These are phyloP conservation scores for Trichosporon ovoides DNA, from an alignment of 1,284 basidiomycete genomes.

Conservation along the genomic window DNA sequence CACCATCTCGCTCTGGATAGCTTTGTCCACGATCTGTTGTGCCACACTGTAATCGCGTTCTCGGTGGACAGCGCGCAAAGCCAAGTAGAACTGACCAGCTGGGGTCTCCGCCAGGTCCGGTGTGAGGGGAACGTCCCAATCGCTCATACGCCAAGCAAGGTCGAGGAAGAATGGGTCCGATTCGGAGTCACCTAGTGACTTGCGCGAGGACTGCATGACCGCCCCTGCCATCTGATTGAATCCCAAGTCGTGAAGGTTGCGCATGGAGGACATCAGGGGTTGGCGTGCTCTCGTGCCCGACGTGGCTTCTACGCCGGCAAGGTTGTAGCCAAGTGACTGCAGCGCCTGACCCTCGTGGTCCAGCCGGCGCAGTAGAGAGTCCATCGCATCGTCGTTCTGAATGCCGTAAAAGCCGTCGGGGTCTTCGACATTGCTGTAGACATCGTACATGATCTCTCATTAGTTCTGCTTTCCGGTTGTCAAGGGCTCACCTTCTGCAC, in stretches of 20 bases:
- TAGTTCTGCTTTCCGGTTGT: constrained; percentile 4
- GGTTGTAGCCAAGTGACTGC: constrained; percentile 82
- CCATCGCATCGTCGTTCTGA: constrained; percentile 64
- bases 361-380: constrained; percentile 74
- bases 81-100: constrained; percentile 63
- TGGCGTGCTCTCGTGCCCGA: neutral
- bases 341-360: constrained; percentile 91
- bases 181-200: constrained; percentile 8
- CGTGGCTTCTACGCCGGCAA: constrained; percentile 67
- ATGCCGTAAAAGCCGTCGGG: constrained; percentile 98
- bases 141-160: constrained; percentile 81
- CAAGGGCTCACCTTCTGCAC: constrained; percentile 34
- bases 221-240: constrained; percentile 68
- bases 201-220: constrained; percentile 29
- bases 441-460: constrained; percentile 67
- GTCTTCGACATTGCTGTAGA: constrained; percentile 92
- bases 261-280: constrained; percentile 54
- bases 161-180: constrained; percentile 62
- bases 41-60: constrained; percentile 59
- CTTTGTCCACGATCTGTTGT: constrained; percentile 53
- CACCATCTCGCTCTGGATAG: constrained; percentile 60
- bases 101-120: constrained; percentile 32
- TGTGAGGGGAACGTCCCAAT: constrained; percentile 80
- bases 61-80: constrained; percentile 69
- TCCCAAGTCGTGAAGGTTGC: constrained; percentile 78